Evolutionary conservation across 768 basidiomycete species (phyloP).

Genomic region (Lactifluus piperatus): DNA sequence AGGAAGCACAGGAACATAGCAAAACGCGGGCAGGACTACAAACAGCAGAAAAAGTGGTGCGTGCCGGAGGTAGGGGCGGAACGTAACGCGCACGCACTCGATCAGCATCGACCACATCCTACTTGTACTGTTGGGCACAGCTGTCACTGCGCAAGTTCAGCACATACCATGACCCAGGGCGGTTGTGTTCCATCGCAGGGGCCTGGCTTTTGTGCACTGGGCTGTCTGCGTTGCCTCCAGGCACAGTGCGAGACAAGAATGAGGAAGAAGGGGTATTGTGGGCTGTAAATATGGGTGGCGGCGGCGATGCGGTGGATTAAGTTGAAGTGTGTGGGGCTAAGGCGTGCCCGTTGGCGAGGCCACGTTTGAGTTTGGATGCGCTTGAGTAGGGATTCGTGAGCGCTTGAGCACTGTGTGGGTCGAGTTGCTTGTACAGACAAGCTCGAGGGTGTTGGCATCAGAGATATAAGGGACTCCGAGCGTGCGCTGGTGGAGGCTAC

Average conservation of each 20-base stretch:
- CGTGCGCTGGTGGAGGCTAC: background rate
- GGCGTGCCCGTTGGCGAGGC: background rate
- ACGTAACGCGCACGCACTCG: background rate
- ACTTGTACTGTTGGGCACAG: background rate
- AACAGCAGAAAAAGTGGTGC: constrained; percentile 15
- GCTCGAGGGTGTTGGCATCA: constrained; percentile 15
- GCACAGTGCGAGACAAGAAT: background rate
- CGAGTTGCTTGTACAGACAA: constrained; percentile 15
- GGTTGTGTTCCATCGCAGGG: background rate
- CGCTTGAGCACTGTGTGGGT: constrained; percentile 19
- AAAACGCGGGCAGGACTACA: too few relatives aligned
- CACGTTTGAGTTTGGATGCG: background rate
- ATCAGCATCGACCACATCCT: background rate
- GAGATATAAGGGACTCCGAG: background rate
- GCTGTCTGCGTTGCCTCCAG: background rate
- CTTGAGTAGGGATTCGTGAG: constrained; percentile 11
- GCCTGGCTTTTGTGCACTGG: background rate
- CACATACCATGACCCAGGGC: background rate
- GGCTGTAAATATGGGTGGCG: background rate
- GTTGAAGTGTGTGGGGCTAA: constrained; percentile 5
- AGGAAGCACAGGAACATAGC: too few relatives aligned
- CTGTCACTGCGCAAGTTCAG: background rate
- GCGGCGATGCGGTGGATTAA: background rate
- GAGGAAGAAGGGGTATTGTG: background rate
- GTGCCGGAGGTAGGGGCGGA: constrained; percentile 9